Evolutionary conservation across 2,329 filamentous ascomycete genomes (phyloP), one percentile per base, ranked within the genome.

Genomic region (Samsoniella hepiali): DNA sequence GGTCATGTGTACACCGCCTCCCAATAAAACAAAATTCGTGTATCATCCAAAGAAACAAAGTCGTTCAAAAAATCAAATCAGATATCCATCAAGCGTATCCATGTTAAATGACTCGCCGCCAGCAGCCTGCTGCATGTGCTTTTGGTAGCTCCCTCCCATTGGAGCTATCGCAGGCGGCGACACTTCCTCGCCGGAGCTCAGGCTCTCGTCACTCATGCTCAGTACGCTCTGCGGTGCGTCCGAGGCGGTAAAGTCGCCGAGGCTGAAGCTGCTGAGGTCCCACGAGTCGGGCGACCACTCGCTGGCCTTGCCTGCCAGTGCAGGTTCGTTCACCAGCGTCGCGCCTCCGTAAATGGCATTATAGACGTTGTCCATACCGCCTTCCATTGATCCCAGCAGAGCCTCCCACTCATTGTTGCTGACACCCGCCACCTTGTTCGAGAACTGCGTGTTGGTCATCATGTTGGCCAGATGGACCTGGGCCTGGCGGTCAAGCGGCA

Each of bases 321-420:
- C 75, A 29, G 81, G 78, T 40, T 81, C 77, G 38, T 82, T 73
- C 4, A 76, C 77, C 65, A 79, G 75, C 27, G 60, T 81, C 10
- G 83, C 82, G 0, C 89, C 89, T 44, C 90, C 90, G 68, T 93
- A 93, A 62, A 92, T 91, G 47, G 88, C 88, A 71, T 92, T 89
- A 74, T 91, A 95, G n/a, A 96, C 89, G 71, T 94, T 96, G 61
- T 88, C 86, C 67, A 89, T 84, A 0, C 91, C 91, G 42, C 88
- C 88, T 69, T 96, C 92, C 73, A 96, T 87, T 29, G 88, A 89
- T 4, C 89, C 88, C 2, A 96, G 82, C 0, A 96, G 81, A 1
- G 88, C 86, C 73, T 96, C 92, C 93, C 92, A 96, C 69, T 95
- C 91, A 0, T 86, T 81, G 9, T 87, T 78, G 1, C 87, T 87